phyloP scores from a whole-genome alignment of 2,329 filamentous ascomycete species.

The Thielaviopsis euricoi region DNA sequence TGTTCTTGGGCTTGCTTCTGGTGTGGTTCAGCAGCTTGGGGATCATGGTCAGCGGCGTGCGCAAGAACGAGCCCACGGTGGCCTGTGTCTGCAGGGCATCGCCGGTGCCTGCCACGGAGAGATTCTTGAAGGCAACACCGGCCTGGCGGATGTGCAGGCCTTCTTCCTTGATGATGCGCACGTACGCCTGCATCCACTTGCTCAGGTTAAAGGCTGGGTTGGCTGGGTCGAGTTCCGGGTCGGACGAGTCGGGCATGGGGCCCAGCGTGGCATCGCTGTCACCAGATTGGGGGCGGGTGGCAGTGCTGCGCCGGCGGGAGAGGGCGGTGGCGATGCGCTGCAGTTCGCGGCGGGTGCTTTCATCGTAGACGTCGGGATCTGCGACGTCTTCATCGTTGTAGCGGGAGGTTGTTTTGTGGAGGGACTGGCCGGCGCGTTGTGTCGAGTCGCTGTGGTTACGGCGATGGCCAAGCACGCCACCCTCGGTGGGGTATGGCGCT shows the following conservation, averaged over 20 bases:
- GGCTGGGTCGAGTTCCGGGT: slow-evolving; percentile 22
- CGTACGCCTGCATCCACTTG: slow-evolving; percentile 25
- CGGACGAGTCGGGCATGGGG: slow-evolving; percentile 11
- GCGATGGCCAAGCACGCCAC: background rate
- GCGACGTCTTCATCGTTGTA: background rate
- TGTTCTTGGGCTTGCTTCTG: slow-evolving; percentile 34
- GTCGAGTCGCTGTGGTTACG: slow-evolving; percentile 1
- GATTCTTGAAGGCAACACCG: slow-evolving; percentile 46
- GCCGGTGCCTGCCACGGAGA: slow-evolving; percentile 51
- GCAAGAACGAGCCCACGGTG: slow-evolving; percentile 43
- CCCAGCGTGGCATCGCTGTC: background rate
- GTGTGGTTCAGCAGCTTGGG: slow-evolving; percentile 18
- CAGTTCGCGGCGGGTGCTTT: slow-evolving; percentile 21
- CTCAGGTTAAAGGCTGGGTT: slow-evolving; percentile 24
- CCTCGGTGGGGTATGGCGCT: background rate
- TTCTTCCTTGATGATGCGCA: slow-evolving; percentile 32
- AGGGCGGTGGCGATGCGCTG: slow-evolving; percentile 24
- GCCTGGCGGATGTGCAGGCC: slow-evolving; percentile 35
- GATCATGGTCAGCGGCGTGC: slow-evolving; percentile 36
- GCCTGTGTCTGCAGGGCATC: slow-evolving; percentile 51
- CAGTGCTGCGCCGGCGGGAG: slow-evolving; percentile 20
- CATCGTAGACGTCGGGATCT: slow-evolving; percentile 13
- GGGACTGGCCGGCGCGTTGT: background rate
- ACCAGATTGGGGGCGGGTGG: slow-evolving; percentile 11
- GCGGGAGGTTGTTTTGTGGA: background rate